These are phyloP conservation scores for Polytrichum formosum DNA, from an alignment of 225 moss, liverwort and hornwort genomes.

Conservation along the genomic window DNA sequence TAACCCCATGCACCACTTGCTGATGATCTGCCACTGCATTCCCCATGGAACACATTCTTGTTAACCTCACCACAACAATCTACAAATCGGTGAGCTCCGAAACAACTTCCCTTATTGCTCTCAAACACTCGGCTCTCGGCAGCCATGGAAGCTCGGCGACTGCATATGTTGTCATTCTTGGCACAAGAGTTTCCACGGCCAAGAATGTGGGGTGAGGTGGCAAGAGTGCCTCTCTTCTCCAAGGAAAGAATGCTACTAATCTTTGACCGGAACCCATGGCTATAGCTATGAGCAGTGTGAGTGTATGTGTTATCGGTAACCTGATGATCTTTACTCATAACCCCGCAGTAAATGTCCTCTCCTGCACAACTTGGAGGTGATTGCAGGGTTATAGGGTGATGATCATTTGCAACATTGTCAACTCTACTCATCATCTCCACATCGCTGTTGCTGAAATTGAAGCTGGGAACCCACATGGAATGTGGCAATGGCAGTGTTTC, in stretches of 20 bases:
- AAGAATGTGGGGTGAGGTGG: conserved; percentile 12
- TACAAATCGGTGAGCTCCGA: conserved; percentile 5
- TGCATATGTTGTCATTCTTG: conserved; percentile 32
- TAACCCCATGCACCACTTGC: conserved; percentile 5
- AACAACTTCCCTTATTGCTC: conserved; percentile 20
- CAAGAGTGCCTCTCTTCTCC: conserved; percentile 29
- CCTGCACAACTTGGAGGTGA: conserved; percentile 9
- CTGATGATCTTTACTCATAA: conserved; percentile 7
- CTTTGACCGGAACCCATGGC: conserved; percentile 32
- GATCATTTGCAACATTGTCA: conserved; percentile 1
- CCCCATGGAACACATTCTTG: conserved; percentile 8
- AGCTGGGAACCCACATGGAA: conserved; percentile 9
- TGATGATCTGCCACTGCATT: conserved; percentile 8
- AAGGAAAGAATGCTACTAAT: conserved; percentile 40
- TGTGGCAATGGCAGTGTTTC: conserved; percentile 8
- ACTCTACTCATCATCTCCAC: neutral
- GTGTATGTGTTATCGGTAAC: conserved; percentile 16
- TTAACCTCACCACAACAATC: too few relatives aligned
- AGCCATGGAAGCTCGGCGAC: conserved; percentile 21
- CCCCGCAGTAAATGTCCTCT: conserved; percentile 8
- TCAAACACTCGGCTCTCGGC: conserved; percentile 12
- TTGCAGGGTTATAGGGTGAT: neutral
- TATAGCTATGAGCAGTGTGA: neutral
- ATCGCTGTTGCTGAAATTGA: conserved; percentile 4
- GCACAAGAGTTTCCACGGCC: conserved; percentile 24